Evolutionary conservation across 2,329 filamentous ascomycete genomes (phyloP), one percentile per base, ranked within the genome.

Genomic region (Botryotinia globosa): DNA sequence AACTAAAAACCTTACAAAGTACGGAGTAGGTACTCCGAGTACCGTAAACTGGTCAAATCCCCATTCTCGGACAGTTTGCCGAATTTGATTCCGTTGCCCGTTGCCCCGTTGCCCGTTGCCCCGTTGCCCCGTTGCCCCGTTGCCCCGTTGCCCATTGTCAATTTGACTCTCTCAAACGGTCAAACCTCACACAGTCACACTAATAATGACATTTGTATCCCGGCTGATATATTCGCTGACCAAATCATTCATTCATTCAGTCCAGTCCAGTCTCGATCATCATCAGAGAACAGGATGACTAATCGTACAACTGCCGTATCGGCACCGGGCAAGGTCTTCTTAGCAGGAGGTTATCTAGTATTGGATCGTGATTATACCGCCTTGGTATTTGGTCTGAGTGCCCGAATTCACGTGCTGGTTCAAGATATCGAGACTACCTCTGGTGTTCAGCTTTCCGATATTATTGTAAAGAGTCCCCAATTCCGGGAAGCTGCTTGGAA

Each of bases 291-390:
- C 65, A 58, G 10, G 22, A 66, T 66, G 39, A 58, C 61, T 48
- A 48, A 56, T 37, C 77, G 75, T 73, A 59, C 75, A 8, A 80
- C 79, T 2, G 80, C 78, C 80, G 89, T 97, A 76, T 98, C 96
- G 75, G 95, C 96, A 34, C 96, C 96, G 29, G 96, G 96, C 78
- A 99, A 99, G 85, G 96, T 99, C 74, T 88, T 99, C 76, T 88
- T 98, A 71, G 94, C 95, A 6, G 96, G 96, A 75, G 96, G 96
- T 74, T 99, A 98, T 83, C 90, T 98, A 63, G 95, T 98, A 34
- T 90, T 99, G 63, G 95, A 98, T 84, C 90, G 93, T 74, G 85
- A 88, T 74, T 94, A 98, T 83, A 96, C 92, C 4, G 95, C 91
- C 42, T 83, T 93, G 71, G 87, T 93, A 74, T 87, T 91, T 79